phyloP scores from a whole-genome alignment of 768 basidiomycete species.

The Termitomyces sp. region DNA sequence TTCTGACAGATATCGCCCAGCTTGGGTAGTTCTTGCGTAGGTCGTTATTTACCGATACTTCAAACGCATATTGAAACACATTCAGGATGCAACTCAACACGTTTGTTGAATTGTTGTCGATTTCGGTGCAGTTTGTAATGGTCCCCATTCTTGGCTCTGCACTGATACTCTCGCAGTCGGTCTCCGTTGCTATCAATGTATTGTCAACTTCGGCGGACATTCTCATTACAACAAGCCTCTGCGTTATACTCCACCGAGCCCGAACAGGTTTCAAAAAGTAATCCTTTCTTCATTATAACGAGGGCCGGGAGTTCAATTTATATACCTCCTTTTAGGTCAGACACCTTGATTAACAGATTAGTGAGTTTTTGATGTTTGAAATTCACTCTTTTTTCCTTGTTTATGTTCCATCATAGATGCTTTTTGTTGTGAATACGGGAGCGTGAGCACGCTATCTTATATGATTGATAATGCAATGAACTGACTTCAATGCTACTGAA shows the following conservation, averaged over 20 bases:
- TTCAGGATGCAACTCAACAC: conserved; percentile 31
- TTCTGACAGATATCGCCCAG: conserved; percentile 16
- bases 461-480: too few species aligned
- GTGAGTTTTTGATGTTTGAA: conserved; percentile 17
- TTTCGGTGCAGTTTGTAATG: conserved; percentile 24
- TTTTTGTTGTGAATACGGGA: conserved; percentile 52
- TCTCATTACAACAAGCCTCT: conserved; percentile 43
- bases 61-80: background rate
- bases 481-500: conserved; percentile 8
- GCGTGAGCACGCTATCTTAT: conserved; percentile 24
- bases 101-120: conserved; percentile 25
- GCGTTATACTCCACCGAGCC: conserved; percentile 36
- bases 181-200: conserved; percentile 48
- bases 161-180: conserved; percentile 20
- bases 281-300: background rate
- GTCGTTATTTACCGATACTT: conserved; percentile 3
- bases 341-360: conserved; percentile 45
- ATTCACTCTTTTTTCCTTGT: background rate
- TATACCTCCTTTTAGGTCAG: conserved; percentile 26
- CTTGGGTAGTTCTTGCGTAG: conserved; percentile 37
- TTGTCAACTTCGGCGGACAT: conserved; percentile 42
- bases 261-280: conserved; percentile 48
- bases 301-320: background rate
- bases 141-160: background rate
- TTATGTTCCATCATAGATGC: conserved; percentile 26